Base-by-base conservation (phyloP, 306 rosid genomes). In the Fragaria iinumae region DNA sequence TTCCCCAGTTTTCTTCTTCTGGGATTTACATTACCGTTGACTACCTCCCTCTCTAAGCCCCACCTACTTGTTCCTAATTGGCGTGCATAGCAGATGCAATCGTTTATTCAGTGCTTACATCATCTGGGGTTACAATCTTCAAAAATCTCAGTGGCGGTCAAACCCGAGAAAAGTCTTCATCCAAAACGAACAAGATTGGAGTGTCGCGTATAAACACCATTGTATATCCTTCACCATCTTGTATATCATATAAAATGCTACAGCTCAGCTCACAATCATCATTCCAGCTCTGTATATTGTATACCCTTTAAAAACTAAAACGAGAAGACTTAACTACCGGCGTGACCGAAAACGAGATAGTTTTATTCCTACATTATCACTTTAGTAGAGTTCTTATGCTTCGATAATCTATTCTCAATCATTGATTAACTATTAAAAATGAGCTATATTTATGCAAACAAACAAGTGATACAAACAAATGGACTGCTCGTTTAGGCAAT, bases 11-110 rank as follows among this genome's bases (percentile, higher is more conserved):
- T 29, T 13, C 63, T 60, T 32, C 63, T 65, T 67, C 69, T 65
- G 69, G 72, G 74, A 65, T 77, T 76, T 75, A 74, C 66, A 81
- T 83, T 81, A 85, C 81, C 94, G 77, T 85, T 87, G 92, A 83
- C 88, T 78, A 66, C 57, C 57, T 65, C 77, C 29, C 34, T 67
- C 75, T 81, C 80, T 66, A 71, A 80, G 81, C 69, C 68, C 77
- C 75, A 80, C 73, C 77, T 64, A 79, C 79, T 78, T 79, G 84
- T 72, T 85, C 82, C 84, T 77, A 52, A 74, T 72, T 72, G 81
- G 82, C 47, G 75, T 81, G 74, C 76, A 81, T 71, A 74, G 57
- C 50, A 77, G 49, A 36, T 73, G 83, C 77, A 74, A 76, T 80
- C 72, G 74, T 86, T 7, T 60, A 76, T 77, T 27, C 44, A 57